A percentile compares a stretch with the other conserved stretches of the same genome.
Conservation (phyloP, 1,139 yeast species). For the Wickerhamomyces sp. region DNA sequence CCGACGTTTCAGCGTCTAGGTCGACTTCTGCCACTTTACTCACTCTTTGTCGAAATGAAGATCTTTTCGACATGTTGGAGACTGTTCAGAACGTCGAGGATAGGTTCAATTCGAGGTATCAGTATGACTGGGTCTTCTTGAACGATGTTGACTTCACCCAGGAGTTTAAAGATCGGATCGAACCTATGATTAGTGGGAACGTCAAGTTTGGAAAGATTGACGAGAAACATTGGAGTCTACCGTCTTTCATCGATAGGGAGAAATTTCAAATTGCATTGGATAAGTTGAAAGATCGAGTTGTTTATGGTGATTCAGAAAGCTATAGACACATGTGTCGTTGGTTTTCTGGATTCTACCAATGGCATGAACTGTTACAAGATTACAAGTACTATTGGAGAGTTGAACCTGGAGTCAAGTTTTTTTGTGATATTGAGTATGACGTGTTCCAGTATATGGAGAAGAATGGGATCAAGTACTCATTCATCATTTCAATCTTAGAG, state of each 20-base stretch:
- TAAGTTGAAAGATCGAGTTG: slow-evolving; percentile 37
- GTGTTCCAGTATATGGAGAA: slow-evolving; percentile 44
- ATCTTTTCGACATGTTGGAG: slow-evolving; percentile 46
- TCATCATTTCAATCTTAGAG: slow-evolving; percentile 63
- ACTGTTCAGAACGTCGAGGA: slow-evolving; percentile 46
- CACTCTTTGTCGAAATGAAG: slow-evolving; percentile 59
- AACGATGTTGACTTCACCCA: slow-evolving; percentile 49
- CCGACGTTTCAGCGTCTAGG: no score
- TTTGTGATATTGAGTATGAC: slow-evolving; percentile 52
- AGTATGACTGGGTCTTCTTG: slow-evolving; percentile 61
- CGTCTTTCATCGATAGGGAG: slow-evolving; percentile 54
- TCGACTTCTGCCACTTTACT: slow-evolving; percentile 60
- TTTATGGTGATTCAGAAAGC: slow-evolving; percentile 49
- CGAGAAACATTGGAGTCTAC: slow-evolving; percentile 65
- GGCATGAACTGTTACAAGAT: slow-evolving; percentile 29
- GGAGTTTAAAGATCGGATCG: slow-evolving; percentile 39
- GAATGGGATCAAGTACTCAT: slow-evolving; percentile 45
- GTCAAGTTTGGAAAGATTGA: slow-evolving; percentile 63
- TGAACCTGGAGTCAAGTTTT: slow-evolving; percentile 52
- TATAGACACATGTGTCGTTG: slow-evolving; percentile 61
- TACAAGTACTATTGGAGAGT: slow-evolving; percentile 54
- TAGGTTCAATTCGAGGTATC: slow-evolving; percentile 44
- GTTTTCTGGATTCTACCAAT: slow-evolving; percentile 47
- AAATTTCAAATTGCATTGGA: slow-evolving; percentile 30
- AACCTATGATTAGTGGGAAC: slow-evolving; percentile 49